phyloP scores from a whole-genome alignment of 1,284 basidiomycete genomes.

The Marasmius fiardii region DNA sequence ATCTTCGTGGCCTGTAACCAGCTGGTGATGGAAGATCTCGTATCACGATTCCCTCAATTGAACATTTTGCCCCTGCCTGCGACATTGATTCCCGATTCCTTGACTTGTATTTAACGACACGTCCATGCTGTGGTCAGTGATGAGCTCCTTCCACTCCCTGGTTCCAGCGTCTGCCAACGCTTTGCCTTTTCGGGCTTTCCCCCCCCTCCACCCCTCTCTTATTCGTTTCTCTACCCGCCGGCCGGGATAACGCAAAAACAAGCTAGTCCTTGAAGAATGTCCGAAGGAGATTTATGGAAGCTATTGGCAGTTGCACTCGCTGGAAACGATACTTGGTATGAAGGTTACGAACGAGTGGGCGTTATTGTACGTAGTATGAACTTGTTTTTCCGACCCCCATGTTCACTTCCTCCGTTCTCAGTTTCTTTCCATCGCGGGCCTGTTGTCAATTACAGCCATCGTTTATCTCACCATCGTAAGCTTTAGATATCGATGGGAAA shows the following conservation, averaged over 20 bases:
- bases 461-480: slow-evolving; percentile 3
- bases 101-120: too few relatives aligned
- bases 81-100: too few relatives aligned
- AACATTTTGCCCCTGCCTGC: too few relatives aligned
- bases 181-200: background rate
- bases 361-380: slow-evolving; percentile 8
- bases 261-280: background rate
- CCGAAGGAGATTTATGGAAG: background rate
- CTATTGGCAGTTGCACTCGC: background rate
- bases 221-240: background rate
- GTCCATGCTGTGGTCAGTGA: too few relatives aligned
- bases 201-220: too few relatives aligned
- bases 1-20: too few relatives aligned
- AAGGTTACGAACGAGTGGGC: slow-evolving; percentile 5
- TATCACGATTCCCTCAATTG: too few relatives aligned
- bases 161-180: background rate
- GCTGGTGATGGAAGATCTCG: too few relatives aligned
- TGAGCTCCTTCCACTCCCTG: background rate
- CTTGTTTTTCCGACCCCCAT: background rate
- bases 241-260: background rate
- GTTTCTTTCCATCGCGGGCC: slow-evolving; percentile 8
- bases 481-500: background rate
- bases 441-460: slow-evolving; percentile 10
- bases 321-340: slow-evolving; percentile 3
- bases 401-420: background rate